Percentiles rank a stretch among this genome's conserved stretches.
These are phyloP conservation scores for Trichoderma citrinoviride DNA, from an alignment of 2,329 filamentous ascomycete genomes.

Conservation along the genomic window DNA sequence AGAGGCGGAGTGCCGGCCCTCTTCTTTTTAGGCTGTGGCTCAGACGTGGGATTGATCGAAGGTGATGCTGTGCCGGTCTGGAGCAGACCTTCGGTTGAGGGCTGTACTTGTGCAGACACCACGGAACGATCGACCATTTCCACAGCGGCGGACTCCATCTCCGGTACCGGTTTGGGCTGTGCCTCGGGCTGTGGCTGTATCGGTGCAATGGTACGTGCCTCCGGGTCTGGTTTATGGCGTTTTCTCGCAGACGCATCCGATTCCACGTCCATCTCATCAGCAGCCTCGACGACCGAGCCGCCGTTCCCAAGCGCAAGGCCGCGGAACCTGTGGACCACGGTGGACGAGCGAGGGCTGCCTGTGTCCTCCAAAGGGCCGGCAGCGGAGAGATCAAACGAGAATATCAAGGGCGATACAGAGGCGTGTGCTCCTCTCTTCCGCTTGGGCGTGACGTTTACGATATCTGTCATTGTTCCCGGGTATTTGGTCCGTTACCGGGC, in stretches of 20 bases:
- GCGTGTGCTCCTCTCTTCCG: conserved; percentile 44
- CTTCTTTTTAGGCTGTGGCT: conserved; percentile 40
- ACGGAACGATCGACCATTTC: not conserved
- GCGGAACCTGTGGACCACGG: conserved; percentile 52
- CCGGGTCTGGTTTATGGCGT: conserved; percentile 37
- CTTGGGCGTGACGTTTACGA: conserved; percentile 41
- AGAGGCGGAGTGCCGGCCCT: conserved; percentile 42
- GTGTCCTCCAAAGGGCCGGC: conserved; percentile 43
- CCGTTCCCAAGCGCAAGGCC: conserved; percentile 48
- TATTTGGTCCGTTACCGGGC: not conserved
- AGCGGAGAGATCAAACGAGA: conserved; percentile 45
- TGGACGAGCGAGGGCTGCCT: conserved; percentile 50
- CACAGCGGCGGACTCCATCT: not conserved
- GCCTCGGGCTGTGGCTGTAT: not conserved
- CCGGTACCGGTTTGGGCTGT: not conserved
- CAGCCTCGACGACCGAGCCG: conserved; percentile 41
- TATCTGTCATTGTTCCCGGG: conserved; percentile 20
- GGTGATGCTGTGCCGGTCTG: conserved; percentile 28
- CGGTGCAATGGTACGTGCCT: conserved; percentile 31
- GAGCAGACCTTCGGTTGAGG: conserved; percentile 5
- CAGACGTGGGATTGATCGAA: conserved; percentile 40
- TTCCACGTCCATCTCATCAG: conserved; percentile 33
- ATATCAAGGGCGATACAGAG: conserved; percentile 38
- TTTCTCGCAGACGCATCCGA: conserved; percentile 37
- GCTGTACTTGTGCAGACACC: not conserved